A percentile compares a stretch with the other conserved stretches of the same genome.
These are phyloP conservation scores for Candida hungchunana DNA, from an alignment of 805 yeast species.

Conservation along the genomic window DNA sequence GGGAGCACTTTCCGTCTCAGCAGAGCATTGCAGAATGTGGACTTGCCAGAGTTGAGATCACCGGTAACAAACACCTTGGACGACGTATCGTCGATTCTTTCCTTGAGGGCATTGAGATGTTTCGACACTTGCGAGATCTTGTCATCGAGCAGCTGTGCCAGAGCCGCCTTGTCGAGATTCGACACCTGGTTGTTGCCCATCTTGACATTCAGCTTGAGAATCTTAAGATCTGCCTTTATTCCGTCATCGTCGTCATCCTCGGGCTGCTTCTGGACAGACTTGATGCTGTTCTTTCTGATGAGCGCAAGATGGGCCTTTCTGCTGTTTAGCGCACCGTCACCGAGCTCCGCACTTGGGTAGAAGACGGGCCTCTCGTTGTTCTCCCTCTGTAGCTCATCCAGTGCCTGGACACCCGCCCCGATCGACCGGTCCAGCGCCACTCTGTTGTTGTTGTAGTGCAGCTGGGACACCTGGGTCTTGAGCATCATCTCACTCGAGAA, in stretches of 20 bases:
- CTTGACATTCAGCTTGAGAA: conserved; percentile 60
- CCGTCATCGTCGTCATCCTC: conserved; percentile 20
- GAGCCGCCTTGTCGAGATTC: conserved; percentile 60
- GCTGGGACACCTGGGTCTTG: conserved; percentile 61
- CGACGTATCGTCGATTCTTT: conserved; percentile 83
- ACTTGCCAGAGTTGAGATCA: conserved; percentile 93
- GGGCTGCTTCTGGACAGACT: conserved; percentile 15
- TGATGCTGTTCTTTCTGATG: conserved; percentile 38
- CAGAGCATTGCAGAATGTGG: conserved; percentile 90
- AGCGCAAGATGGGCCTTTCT: conserved; percentile 50
- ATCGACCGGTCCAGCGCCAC: conserved; percentile 60
- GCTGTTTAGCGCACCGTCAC: conserved; percentile 37
- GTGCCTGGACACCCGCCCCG: conserved; percentile 44
- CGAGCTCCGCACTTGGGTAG: conserved; percentile 45
- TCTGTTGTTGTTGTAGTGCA: conserved; percentile 72
- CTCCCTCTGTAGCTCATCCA: conserved; percentile 49
- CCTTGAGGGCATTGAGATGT: conserved; percentile 68
- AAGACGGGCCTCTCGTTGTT: conserved; percentile 58
- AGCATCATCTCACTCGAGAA: conserved; percentile 32
- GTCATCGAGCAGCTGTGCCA: conserved; percentile 65
- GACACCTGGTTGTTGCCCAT: conserved; percentile 45
- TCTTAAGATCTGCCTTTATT: conserved; percentile 43
- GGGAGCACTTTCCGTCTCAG: conserved; percentile 76
- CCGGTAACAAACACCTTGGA: conserved; percentile 97
- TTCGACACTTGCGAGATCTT: conserved; percentile 60